phyloP scores from a whole-genome alignment of 345 rosid species.

The Eucalyptus regnans region DNA sequence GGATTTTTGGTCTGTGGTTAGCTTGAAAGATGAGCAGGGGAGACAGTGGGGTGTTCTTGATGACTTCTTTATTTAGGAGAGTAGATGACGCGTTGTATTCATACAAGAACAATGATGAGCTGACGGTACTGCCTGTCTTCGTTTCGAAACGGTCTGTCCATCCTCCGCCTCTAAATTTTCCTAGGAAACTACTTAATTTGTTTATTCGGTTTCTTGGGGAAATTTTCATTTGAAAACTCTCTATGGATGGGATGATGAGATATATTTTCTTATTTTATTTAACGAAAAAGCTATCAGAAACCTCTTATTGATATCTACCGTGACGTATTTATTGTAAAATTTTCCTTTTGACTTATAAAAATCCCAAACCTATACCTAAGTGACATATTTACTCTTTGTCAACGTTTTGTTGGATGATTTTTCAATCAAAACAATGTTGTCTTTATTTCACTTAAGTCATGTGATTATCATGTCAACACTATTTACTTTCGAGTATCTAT shows the following conservation, averaged over 20 bases:
- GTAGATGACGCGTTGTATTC: neutral
- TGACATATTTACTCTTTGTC: neutral
- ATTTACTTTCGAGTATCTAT: neutral
- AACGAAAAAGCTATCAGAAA: too few relatives aligned
- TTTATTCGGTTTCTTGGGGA: neutral
- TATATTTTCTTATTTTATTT: neutral
- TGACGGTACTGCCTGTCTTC: neutral
- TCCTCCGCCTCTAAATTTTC: neutral
- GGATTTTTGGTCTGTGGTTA: neutral
- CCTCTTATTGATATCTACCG: too few relatives aligned
- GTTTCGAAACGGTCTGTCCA: neutral
- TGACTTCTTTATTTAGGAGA: neutral
- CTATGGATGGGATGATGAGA: neutral
- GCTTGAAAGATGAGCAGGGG: neutral
- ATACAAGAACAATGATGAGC: neutral
- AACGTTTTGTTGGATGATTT: too few relatives aligned
- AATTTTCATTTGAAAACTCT: neutral
- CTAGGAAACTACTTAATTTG: neutral
- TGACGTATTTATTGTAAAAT: too few relatives aligned
- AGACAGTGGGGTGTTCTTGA: neutral
- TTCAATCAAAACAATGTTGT: neutral
- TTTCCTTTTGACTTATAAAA: neutral
- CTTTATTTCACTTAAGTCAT: too few relatives aligned
- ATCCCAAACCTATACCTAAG: fast-evolving
- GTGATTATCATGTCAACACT: too few relatives aligned